Conservation (phyloP, 73 alveolate species). For the Halteria grandinella region DNA sequence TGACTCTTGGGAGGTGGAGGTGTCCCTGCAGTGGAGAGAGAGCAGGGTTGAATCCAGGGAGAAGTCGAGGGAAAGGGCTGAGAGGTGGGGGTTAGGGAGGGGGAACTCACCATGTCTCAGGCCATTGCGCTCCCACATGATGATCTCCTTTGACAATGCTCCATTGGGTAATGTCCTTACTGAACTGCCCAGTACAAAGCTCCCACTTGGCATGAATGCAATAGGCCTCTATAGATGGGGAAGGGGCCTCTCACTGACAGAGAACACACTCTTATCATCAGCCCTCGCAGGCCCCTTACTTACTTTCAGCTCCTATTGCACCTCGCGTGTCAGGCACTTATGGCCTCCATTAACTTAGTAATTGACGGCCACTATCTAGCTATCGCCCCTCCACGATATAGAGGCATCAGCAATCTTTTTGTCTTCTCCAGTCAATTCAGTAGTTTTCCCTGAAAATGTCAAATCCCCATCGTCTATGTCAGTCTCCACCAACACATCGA, state of each 20-base stretch:
- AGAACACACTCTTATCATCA: conserved; percentile 87
- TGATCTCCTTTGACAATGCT: conserved; percentile 68
- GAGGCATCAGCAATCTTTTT: conserved; percentile 56
- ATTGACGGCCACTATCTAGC: conserved; percentile 77
- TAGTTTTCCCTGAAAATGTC: conserved; percentile 60
- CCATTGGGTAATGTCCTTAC: conserved; percentile 19
- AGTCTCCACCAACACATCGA: conserved; percentile 57
- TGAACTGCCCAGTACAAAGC: conserved; percentile 89
- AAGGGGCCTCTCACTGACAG: conserved; percentile 81
- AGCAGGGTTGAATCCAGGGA: conserved; percentile 52
- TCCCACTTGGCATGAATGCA: conserved; percentile 94
- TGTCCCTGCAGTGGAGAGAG: conserved; percentile 28
- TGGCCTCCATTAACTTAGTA: conserved; percentile 86
- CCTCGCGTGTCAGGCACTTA: conserved; percentile 88
- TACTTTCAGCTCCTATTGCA: conserved; percentile 68
- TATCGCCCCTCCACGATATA: conserved; percentile 89
- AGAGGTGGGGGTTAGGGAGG: conserved; percentile 47
- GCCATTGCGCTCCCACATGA: conserved; percentile 97
- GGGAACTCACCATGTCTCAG: conserved; percentile 96
- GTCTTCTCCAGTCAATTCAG: conserved; percentile 39
- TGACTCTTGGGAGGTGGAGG: background rate
- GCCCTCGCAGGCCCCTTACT: conserved; percentile 95
- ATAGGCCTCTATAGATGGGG: conserved; percentile 69
- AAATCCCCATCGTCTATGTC: conserved; percentile 83
- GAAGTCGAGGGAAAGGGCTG: conserved; percentile 7